These are phyloP conservation scores for Bauhinia variegata DNA, from an alignment of 306 rosid species.

Conservation along the genomic window DNA sequence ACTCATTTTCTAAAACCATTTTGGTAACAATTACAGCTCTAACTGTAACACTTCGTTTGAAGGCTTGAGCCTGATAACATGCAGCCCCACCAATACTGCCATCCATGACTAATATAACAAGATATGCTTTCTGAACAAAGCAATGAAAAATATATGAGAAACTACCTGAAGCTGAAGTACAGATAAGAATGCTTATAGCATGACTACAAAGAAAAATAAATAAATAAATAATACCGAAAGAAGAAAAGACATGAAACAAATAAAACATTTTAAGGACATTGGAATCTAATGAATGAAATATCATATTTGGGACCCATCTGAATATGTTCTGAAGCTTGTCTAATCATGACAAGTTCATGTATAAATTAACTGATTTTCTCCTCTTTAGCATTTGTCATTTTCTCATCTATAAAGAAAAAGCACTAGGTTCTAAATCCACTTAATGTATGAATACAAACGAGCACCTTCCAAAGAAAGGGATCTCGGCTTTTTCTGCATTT, in stretches of 20 bases:
- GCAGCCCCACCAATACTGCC: slow-evolving; percentile 92
- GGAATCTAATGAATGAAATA: no score
- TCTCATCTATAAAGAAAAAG: slow-evolving; percentile 9
- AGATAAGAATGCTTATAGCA: slow-evolving; percentile 8
- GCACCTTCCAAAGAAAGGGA: slow-evolving; percentile 96
- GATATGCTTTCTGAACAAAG: slow-evolving; percentile 74
- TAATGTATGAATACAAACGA: slow-evolving; percentile 16
- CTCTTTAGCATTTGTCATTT: no score
- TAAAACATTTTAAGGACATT: no score
- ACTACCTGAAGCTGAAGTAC: slow-evolving; percentile 8
- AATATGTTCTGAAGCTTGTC: no score
- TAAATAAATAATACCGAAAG: slow-evolving; percentile 65
- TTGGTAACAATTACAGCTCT: slow-evolving; percentile 87
- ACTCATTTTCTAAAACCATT: no score
- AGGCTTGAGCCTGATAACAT: slow-evolving; percentile 87
- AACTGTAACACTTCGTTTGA: slow-evolving; percentile 76
- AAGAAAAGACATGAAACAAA: no score
- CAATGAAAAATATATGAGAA: slow-evolving; percentile 35
- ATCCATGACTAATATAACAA: slow-evolving; percentile 89
- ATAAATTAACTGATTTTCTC: no score
- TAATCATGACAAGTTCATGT: no score
- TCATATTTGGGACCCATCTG: no score
- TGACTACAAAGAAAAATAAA: not conserved
- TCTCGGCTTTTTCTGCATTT: slow-evolving; percentile 87
- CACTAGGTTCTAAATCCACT: slow-evolving; percentile 7